phyloP scores from a whole-genome alignment of 2,329 filamentous ascomycete species.

The Penicillium crustosum region DNA sequence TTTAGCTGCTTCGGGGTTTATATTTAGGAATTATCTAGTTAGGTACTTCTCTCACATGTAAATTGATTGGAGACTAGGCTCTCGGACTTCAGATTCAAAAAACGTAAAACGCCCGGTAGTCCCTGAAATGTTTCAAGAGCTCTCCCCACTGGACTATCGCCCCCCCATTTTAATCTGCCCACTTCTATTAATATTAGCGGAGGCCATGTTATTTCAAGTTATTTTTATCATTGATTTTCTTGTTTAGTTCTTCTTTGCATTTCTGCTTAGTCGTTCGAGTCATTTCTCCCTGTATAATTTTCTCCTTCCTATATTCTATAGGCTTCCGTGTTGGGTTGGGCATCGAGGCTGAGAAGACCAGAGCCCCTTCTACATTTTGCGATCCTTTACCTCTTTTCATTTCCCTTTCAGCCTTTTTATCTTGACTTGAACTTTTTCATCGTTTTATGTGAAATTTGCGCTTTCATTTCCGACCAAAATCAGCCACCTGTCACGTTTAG shows the following conservation, averaged over 20 bases:
- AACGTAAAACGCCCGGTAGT: conserved; percentile 7
- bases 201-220: conserved; percentile 17
- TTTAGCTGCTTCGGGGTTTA: not conserved
- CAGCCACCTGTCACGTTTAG: not conserved
- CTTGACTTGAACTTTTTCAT: not conserved
- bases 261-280: not conserved
- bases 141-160: conserved; percentile 21
- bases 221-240: not conserved
- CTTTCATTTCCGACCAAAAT: conserved; percentile 1
- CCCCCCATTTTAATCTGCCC: conserved; percentile 26
- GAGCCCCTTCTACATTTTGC: not conserved
- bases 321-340: conserved; percentile 1
- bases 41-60: not conserved
- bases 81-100: not conserved
- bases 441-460: not conserved
- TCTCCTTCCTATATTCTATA: not conserved
- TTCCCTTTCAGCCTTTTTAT: not conserved
- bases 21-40: not conserved
- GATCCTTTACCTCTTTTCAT: not conserved
- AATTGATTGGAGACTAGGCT: not conserved
- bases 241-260: not conserved
- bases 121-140: conserved; percentile 14
- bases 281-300: not conserved
- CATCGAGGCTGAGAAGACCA: not conserved
- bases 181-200: conserved; percentile 10